phyloP scores from a whole-genome alignment of 2,329 filamentous ascomycete genomes.

The Zymoseptoria crescenta region DNA sequence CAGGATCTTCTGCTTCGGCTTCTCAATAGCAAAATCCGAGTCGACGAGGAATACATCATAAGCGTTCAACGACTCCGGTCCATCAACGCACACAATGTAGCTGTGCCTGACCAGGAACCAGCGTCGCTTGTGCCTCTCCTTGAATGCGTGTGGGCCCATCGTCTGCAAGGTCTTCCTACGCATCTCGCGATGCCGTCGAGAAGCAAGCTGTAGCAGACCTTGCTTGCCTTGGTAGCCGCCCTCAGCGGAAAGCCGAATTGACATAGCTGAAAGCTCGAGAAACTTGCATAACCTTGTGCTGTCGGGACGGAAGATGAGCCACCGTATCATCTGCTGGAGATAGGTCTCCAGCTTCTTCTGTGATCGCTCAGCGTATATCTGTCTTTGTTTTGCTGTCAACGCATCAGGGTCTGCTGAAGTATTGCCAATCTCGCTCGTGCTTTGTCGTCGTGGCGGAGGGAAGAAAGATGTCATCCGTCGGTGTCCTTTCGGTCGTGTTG shows the following conservation, averaged over 20 bases:
- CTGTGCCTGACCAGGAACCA: constrained; percentile 98
- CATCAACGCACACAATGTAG: constrained; percentile 97
- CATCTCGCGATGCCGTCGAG: constrained; percentile 54
- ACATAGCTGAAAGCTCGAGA: constrained; percentile 85
- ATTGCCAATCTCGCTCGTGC: constrained; percentile 34
- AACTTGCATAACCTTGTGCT: constrained; percentile 96
- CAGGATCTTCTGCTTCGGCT: constrained; percentile 50
- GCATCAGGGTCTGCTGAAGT: constrained; percentile 29
- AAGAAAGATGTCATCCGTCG: constrained; percentile 47
- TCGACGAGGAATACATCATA: constrained; percentile 99
- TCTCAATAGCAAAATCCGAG: constrained; percentile 72
- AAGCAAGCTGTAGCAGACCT: constrained; percentile 86
- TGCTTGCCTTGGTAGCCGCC: constrained; percentile 98
- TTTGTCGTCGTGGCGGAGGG: constrained; percentile 53
- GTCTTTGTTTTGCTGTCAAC: constrained; percentile 27
- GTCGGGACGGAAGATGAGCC: constrained; percentile 92
- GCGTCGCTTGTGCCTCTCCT: constrained; percentile 77
- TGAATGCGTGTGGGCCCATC: constrained; percentile 58
- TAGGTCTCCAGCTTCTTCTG: constrained; percentile 82
- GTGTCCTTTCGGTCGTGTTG: constrained; percentile 36
- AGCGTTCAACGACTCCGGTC: constrained; percentile 96
- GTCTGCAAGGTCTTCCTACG: constrained; percentile 19
- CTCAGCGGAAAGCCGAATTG: constrained; percentile 87
- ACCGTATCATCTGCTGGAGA: constrained; percentile 86
- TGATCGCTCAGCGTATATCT: constrained; percentile 70